Percentiles rank a stretch among this genome's conserved stretches.
Evolutionary conservation across 2,329 filamentous ascomycete species (phyloP).

Genomic region (Colletotrichum destructivum): DNA sequence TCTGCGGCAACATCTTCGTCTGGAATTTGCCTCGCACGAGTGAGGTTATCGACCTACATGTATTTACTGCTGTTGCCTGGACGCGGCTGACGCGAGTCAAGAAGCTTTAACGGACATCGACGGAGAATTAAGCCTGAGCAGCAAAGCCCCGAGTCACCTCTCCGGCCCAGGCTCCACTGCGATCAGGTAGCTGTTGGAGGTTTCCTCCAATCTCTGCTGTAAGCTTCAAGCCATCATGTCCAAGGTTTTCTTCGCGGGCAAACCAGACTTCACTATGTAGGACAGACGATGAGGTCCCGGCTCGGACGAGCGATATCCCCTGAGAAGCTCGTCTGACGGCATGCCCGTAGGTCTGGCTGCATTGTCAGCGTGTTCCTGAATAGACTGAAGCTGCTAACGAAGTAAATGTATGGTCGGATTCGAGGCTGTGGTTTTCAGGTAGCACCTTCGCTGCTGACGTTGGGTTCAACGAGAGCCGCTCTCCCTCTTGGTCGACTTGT

Average conservation of each 20-base stretch:
- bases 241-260: not conserved
- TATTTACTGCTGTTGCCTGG: not conserved
- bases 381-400: not conserved
- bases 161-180: not conserved
- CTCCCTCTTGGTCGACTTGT: not conserved
- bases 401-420: not conserved
- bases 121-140: not conserved
- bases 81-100: not conserved
- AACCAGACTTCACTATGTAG: not conserved
- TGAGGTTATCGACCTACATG: not conserved
- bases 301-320: not conserved
- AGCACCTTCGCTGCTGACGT: constrained; percentile 23
- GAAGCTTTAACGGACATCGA: not conserved
- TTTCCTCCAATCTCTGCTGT: not conserved
- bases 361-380: not conserved
- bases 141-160: not conserved
- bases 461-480: constrained; percentile 1
- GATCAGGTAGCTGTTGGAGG: not conserved
- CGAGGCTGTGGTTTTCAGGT: not conserved
- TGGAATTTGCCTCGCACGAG: not conserved
- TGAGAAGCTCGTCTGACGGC: not conserved
- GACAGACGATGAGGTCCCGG: not conserved
- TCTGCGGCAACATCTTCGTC: not conserved
- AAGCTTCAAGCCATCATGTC: not conserved
- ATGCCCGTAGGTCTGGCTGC: not conserved